Base-by-base conservation (phyloP, 805 yeast species). In the Pichia scutulata region DNA sequence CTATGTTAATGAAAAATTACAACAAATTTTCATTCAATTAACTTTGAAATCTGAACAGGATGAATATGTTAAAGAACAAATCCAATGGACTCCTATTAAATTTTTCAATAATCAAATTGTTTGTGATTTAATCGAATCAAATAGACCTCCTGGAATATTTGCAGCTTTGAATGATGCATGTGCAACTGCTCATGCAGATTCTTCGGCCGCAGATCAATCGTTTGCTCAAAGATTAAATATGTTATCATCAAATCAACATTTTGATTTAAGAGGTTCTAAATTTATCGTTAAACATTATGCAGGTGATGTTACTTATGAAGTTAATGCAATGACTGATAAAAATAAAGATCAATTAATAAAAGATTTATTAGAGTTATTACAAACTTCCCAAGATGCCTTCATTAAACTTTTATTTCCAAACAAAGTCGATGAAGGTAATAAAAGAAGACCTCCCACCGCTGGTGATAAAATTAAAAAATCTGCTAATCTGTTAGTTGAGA, bases 141-240 rank as follows among this genome's bases (percentile, higher is more conserved):
- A 81, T 53, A 81, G 97, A 62, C 98, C 99, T 1, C 97, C 97
- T 1, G 99, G 99, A 52, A 76, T 93, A 42, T 90, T 93, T 72
- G 95, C 98, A 2, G 96, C 96, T 3, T 76, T 93, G 70, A 93
- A 92, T 68, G 99, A 93, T 72, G 92, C 98, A 0, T 84, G 89
- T 61, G 97, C 97, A 37, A 93, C 98, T 25, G 99, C 99, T 0
- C 99, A 93, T 65, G 99, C 99, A 4, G 98, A 93, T 64, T 85
- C 97, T 1, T 76, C 73, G 47, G 99, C 98, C 19, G 98, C 98
- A 2, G 99, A 93, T 67, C 96, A 89, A 70, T 87, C 95, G 1
- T 93, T 93, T 68, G 86, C 93, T 18, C 96, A 89, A 73, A 79
- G 97, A 69, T 75, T 93, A 61, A 86, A 89, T 58, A 76, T 87